phyloP scores from a whole-genome alignment of 2,329 filamentous ascomycete genomes.

The Fusarium odoratissimum region DNA sequence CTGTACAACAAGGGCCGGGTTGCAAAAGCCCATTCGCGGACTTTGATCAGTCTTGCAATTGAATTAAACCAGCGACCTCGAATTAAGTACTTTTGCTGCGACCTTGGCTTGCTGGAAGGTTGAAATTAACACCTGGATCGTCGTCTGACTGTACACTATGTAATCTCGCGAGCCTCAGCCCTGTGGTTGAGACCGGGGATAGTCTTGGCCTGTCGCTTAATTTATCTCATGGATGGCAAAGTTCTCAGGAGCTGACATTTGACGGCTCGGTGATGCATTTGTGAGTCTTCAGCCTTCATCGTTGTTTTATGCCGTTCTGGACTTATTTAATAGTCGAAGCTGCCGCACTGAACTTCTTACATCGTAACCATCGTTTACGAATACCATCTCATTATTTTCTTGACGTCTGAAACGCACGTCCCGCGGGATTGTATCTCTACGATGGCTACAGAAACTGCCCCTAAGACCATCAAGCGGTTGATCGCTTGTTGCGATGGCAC shows the following conservation, averaged over 20 bases:
- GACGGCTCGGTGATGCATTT: constrained; percentile 10
- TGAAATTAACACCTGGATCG: constrained; percentile 17
- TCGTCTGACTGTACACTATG: constrained; percentile 4
- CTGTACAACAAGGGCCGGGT: background rate
- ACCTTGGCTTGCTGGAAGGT: background rate
- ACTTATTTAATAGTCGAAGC: background rate
- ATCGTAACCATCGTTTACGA: no score
- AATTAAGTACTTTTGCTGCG: background rate
- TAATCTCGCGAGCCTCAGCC: constrained; percentile 29
- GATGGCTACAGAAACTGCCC: constrained; percentile 10
- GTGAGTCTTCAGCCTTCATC: background rate
- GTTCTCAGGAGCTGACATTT: constrained; percentile 11
- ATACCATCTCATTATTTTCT: background rate
- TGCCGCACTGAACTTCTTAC: background rate
- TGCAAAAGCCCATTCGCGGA: constrained; percentile 1
- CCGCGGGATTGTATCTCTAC: background rate
- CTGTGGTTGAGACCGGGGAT: constrained; percentile 30
- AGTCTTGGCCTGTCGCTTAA: constrained; percentile 40
- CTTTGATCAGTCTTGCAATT: background rate
- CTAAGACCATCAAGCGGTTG: constrained; percentile 55
- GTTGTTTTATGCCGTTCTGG: background rate
- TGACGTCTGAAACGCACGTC: background rate
- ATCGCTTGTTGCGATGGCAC: constrained; percentile 66
- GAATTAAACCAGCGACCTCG: background rate
- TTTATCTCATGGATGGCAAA: constrained; percentile 22